A percentile compares a stretch with the other conserved stretches of the same genome.
phyloP scores from a whole-genome alignment of 169 alveolate genomes.

The Eimeria zaria region DNA sequence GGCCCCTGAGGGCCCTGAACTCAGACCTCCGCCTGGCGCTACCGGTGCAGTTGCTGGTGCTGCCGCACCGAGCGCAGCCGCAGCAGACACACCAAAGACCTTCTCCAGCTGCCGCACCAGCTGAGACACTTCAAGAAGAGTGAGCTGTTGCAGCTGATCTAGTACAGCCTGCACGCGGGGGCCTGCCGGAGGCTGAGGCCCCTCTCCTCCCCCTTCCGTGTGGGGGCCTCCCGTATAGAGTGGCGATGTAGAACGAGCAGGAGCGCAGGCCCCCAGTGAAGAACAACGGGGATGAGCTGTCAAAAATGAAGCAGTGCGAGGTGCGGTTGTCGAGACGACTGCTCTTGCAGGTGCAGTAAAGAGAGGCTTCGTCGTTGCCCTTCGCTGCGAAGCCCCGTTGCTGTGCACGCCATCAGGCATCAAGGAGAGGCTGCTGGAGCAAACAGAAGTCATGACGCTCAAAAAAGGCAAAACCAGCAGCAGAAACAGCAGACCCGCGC shows the following conservation, averaged over 20 bases:
- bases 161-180: constrained; percentile 78
- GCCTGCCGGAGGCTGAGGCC: constrained; percentile 42
- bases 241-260: not conserved
- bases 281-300: constrained; percentile 14
- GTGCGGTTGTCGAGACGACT: not conserved
- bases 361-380: not conserved
- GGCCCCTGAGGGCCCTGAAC: constrained; percentile 18
- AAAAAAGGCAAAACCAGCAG: not conserved
- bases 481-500: constrained; percentile 26
- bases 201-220: constrained; percentile 10
- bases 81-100: constrained; percentile 73
- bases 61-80: not conserved
- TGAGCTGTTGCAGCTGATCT: constrained; percentile 78
- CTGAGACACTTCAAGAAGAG: constrained; percentile 73
- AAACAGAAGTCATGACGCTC: not conserved
- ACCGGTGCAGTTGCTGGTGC: constrained; percentile 15
- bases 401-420: not conserved
- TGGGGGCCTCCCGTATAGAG: constrained; percentile 3
- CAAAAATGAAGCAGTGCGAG: not conserved
- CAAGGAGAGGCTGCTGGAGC: constrained; percentile 35
- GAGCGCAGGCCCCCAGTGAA: not conserved
- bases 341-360: constrained; percentile 5
- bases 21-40: not conserved
- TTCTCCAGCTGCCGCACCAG: constrained; percentile 50
- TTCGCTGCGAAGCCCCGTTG: not conserved